These are phyloP conservation scores for Solanum virginianum DNA, from an alignment of 257 asterid genomes.

Conservation along the genomic window DNA sequence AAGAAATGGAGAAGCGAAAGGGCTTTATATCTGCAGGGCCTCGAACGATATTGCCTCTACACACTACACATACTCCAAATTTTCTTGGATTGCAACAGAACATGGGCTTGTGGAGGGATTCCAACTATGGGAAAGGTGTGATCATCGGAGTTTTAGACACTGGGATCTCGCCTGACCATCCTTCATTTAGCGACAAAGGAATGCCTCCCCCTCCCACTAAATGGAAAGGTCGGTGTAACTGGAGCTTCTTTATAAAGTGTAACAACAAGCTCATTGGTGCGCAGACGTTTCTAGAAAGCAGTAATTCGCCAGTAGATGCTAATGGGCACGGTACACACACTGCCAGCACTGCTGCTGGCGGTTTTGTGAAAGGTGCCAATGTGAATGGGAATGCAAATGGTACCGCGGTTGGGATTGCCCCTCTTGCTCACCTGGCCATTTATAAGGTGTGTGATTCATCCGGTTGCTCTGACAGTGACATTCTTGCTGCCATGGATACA, in stretches of 20 bases:
- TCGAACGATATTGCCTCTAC: conserved; percentile 3
- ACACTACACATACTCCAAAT: conserved; percentile 32
- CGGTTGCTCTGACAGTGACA: conserved; percentile 17
- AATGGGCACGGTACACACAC: conserved; percentile 48
- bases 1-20: conserved; percentile 10
- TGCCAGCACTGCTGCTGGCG: conserved; percentile 44
- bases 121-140: conserved; percentile 38
- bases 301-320: conserved; percentile 8
- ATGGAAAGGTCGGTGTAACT: conserved; percentile 35
- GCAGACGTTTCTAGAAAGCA: not conserved
- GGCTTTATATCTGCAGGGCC: conserved; percentile 25
- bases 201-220: conserved; percentile 40
- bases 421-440: conserved; percentile 45
- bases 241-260: conserved; percentile 1
- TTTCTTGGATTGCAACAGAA: conserved; percentile 38
- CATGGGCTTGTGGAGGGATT: conserved; percentile 32
- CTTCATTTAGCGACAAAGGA: conserved; percentile 34
- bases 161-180: conserved; percentile 30
- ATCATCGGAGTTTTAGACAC: conserved; percentile 38
- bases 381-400: conserved; percentile 30
- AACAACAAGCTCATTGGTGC: conserved; percentile 51
- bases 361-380: conserved; percentile 36
- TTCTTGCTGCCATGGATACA: conserved; percentile 31
- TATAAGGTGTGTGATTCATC: conserved; percentile 20
- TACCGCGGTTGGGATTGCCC: conserved; percentile 37